Evolutionary conservation across 192 early-diverging fungal genomes (phyloP), one percentile per base, ranked within the genome.

Genomic region (Umbelopsis sp.): DNA sequence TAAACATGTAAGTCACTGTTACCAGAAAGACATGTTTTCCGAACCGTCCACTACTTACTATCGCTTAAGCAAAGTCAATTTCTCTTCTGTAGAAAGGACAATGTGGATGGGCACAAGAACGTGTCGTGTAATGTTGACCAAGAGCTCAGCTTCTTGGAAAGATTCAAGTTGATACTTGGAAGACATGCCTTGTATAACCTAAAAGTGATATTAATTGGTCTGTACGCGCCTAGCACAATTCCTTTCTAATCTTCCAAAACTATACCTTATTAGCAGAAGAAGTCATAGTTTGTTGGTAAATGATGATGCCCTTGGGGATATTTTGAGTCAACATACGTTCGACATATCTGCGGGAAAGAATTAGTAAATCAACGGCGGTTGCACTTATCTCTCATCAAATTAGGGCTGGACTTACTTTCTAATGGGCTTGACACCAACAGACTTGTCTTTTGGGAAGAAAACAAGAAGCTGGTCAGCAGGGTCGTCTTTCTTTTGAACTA

Each of bases 71-170:
- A 99, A 87, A 20, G 91, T 91, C 77, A 89, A 86, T 85, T 98
- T 99, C 77, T 97, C 96, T 73, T 94, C 94, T 22, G 87, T 81
- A 0, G 84, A 78, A 20, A 99, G 77, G 11, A 99, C 90, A 70
- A 89, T 89, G 79, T 99, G 98, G 72, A 91, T 87, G 2, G 98
- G 98, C n/a, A 99, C 98, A 35, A 99, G 83, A 49, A 88, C 86
- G 72, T 99, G 98, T 67, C 95, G 84, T 37, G 98, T 99, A 68
- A 99, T 99, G 78, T 99, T 99, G 66, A 99, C 95, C 23, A 99
- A 78, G 44, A 99, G 79, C 76, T 98, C 95, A 45, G 88, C 78
- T 81, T 99, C 98, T 52, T 91, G 80, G 73, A 99, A 99, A 10
- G 91, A 84, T 55, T 97, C 95, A 35, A 99, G 70, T 10, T 81